Conservation (phyloP, 2,329 filamentous ascomycete genomes). For the Fusarium fracticaudum region DNA sequence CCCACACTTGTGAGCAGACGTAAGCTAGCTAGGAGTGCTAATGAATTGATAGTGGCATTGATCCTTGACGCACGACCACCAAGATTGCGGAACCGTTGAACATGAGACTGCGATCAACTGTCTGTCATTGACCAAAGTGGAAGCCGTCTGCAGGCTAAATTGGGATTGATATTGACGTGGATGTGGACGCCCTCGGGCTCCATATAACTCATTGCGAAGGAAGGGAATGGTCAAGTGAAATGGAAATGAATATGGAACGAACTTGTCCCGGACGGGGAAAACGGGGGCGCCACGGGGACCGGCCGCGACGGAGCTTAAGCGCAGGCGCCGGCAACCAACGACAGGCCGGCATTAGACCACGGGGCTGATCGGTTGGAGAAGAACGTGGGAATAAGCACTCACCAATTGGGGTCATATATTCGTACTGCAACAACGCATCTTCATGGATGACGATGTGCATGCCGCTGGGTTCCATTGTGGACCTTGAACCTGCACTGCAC, state of each 20-base stretch:
- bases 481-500: slow-evolving; percentile 17
- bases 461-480: slow-evolving; percentile 52
- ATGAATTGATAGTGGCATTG: slow-evolving; percentile 9
- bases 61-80: slow-evolving; percentile 6
- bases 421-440: slow-evolving; percentile 54
- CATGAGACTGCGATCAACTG: slow-evolving; percentile 7
- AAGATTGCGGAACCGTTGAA: slow-evolving; percentile 19
- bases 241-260: slow-evolving; percentile 19
- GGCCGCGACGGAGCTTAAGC: slow-evolving; percentile 38
- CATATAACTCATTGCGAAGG: slow-evolving; percentile 4
- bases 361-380: slow-evolving; percentile 56
- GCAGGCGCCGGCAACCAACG: slow-evolving; percentile 55
- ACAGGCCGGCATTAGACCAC: slow-evolving; percentile 55
- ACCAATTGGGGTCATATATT: slow-evolving; percentile 66
- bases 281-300: slow-evolving; percentile 40
- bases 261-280: slow-evolving; percentile 40
- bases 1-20: neutral
- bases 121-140: slow-evolving; percentile 1
- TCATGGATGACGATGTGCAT: slow-evolving; percentile 55
- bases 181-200: slow-evolving; percentile 12
- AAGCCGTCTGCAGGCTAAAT: slow-evolving; percentile 34
- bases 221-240: neutral
- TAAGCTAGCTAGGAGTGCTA: neutral
- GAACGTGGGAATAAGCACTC: slow-evolving; percentile 51
- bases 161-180: slow-evolving; percentile 18